Evolutionary conservation across 2,329 filamentous ascomycete species (phyloP).

Genomic region (Cordyceps pruinosa): DNA sequence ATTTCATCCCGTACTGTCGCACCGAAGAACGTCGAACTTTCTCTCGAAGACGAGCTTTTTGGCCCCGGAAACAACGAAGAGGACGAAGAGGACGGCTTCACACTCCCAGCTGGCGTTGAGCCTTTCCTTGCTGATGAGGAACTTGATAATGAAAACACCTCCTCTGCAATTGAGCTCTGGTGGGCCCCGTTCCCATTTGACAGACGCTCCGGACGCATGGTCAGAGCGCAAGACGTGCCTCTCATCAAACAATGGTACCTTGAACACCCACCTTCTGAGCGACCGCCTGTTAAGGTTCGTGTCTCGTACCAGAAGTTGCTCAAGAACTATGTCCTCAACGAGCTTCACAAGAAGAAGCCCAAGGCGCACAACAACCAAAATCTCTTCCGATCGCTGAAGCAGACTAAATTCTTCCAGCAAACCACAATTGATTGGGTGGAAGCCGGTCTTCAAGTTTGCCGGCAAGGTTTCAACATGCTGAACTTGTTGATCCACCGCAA

Average conservation of each 20-base stretch:
- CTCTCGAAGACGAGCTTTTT: slow-evolving; percentile 91
- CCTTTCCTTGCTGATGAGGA: slow-evolving; percentile 89
- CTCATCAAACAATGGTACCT: slow-evolving; percentile 98
- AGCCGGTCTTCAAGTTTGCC: slow-evolving; percentile 93
- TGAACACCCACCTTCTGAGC: slow-evolving; percentile 80
- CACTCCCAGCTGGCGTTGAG: slow-evolving; percentile 70
- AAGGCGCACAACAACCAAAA: slow-evolving; percentile 96
- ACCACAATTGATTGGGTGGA: slow-evolving; percentile 99
- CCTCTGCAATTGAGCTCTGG: slow-evolving; percentile 89
- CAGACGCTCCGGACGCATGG: slow-evolving; percentile 88
- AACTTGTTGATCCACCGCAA: slow-evolving; percentile 97
- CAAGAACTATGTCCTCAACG: slow-evolving; percentile 93
- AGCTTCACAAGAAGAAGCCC: slow-evolving; percentile 89
- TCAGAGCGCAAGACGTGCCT: slow-evolving; percentile 92
- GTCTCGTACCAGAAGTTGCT: slow-evolving; percentile 97
- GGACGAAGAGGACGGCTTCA: slow-evolving; percentile 74
- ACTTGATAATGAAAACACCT: slow-evolving; percentile 80
- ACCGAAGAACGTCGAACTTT: slow-evolving; percentile 85
- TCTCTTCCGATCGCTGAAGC: slow-evolving; percentile 79
- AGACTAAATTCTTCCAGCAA: slow-evolving; percentile 99
- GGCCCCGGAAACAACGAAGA: slow-evolving; percentile 69
- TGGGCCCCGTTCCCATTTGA: slow-evolving; percentile 98
- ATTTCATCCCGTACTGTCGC: slow-evolving; percentile 93
- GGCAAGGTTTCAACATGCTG: slow-evolving; percentile 98
- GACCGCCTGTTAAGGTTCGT: slow-evolving; percentile 89